Percentiles rank a stretch among this genome's conserved stretches.
phyloP scores from a whole-genome alignment of 2,329 filamentous ascomycete genomes.

The Xylariaceae sp. region DNA sequence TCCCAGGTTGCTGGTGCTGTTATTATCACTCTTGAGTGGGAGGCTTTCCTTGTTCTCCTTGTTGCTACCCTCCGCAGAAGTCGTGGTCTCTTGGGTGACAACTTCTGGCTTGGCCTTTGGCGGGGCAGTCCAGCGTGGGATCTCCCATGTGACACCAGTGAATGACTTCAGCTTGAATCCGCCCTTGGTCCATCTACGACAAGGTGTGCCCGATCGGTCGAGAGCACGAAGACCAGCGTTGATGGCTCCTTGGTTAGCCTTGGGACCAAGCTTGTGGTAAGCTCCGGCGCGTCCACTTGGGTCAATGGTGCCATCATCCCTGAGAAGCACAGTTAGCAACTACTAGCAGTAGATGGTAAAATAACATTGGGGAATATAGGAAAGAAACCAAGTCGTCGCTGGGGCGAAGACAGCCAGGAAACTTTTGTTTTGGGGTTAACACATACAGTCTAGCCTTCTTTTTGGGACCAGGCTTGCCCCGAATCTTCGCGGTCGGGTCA shows the following conservation, averaged over 20 bases:
- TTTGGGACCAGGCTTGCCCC: conserved; percentile 90
- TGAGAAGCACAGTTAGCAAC: conserved; percentile 24
- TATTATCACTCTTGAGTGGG: conserved; percentile 43
- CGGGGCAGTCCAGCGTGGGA: conserved; percentile 48
- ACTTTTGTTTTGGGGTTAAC: not conserved
- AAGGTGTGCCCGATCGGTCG: conserved; percentile 86
- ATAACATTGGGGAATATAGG: not conserved
- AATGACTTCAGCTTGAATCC: conserved; percentile 85
- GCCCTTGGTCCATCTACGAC: conserved; percentile 83
- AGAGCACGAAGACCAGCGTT: conserved; percentile 93
- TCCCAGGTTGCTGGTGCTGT: conserved; percentile 37
- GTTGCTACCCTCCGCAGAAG: conserved; percentile 49
- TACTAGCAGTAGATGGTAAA: not conserved
- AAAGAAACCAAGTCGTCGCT: not conserved
- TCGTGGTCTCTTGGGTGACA: conserved; percentile 40
- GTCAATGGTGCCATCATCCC: conserved; percentile 60
- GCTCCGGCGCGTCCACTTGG: conserved; percentile 45
- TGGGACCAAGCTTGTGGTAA: conserved; percentile 83
- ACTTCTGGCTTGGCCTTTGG: conserved; percentile 48
- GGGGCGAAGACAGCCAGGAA: not conserved
- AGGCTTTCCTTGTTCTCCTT: conserved; percentile 60
- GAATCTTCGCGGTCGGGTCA: conserved; percentile 56
- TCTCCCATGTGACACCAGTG: conserved; percentile 27
- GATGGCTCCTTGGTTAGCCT: conserved; percentile 95
- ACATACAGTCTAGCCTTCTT: conserved; percentile 93